Conservation (phyloP, 129 eudicot species). For the Lactuca saligna region DNA sequence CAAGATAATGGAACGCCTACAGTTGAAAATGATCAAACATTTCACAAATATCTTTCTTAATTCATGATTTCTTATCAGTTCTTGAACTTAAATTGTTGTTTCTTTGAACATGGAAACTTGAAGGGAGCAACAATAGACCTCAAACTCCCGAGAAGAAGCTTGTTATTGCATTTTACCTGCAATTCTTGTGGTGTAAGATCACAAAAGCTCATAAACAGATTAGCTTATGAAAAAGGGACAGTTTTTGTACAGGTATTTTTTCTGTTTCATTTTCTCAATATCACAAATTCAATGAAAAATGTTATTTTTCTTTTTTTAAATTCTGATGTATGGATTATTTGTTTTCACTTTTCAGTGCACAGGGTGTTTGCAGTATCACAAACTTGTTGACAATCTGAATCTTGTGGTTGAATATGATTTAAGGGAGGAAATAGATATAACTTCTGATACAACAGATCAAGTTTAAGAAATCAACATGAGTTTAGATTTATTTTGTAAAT, state of each 20-base stretch:
- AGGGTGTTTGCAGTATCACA: conserved; percentile 79
- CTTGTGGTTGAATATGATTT: conserved; percentile 89
- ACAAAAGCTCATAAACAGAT: conserved; percentile 68
- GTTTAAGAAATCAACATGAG: conserved; percentile 18
- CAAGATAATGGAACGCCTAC: conserved; percentile 19
- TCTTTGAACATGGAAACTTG: conserved; percentile 14
- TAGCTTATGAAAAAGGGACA: conserved; percentile 92
- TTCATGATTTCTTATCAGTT: too few relatives aligned
- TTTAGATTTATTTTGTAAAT: neutral
- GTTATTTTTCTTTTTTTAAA: neutral
- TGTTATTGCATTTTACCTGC: conserved; percentile 79
- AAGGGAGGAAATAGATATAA: conserved; percentile 43
- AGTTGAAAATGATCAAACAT: too few relatives aligned
- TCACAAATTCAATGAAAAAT: neutral
- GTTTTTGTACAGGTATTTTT: conserved; percentile 80
- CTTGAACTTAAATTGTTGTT: neutral
- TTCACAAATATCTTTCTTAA: neutral
- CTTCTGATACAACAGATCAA: conserved; percentile 25
- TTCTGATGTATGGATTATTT: neutral
- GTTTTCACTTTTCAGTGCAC: conserved; percentile 57
- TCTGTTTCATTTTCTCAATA: neutral
- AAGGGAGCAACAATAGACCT: conserved; percentile 71
- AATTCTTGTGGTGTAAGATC: conserved; percentile 82
- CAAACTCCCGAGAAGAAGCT: conserved; percentile 89
- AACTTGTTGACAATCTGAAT: conserved; percentile 83